Percentiles rank a stretch among this genome's conserved stretches.
Conservation (phyloP, 495 filamentous ascomycete species). For the Penicillium lagena region DNA sequence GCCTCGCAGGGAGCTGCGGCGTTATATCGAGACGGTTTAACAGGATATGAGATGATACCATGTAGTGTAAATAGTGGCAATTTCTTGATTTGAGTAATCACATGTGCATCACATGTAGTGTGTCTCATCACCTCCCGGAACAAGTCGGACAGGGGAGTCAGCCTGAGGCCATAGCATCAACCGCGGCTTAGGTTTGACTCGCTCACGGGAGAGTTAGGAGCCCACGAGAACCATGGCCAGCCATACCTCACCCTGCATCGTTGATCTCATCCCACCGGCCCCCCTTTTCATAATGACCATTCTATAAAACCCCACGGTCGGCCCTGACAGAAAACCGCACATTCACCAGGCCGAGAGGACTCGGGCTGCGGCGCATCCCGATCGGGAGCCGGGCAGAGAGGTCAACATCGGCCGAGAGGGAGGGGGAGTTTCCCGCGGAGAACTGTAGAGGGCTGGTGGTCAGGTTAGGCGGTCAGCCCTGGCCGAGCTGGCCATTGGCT, state of each 20-base stretch:
- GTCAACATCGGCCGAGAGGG: slow-evolving; percentile 28
- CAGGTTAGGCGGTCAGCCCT: slow-evolving; percentile 1
- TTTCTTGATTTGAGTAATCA: not conserved
- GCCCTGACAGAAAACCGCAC: not conserved
- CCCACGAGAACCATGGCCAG: not conserved
- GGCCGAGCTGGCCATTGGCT: not conserved
- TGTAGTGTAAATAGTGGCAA: too few relatives aligned
- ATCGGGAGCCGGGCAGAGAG: slow-evolving; percentile 8
- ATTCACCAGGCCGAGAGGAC: slow-evolving; percentile 7
- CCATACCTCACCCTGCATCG: too few relatives aligned
- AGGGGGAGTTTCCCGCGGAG: slow-evolving; percentile 25
- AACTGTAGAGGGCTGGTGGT: slow-evolving; percentile 13
- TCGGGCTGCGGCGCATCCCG: slow-evolving; percentile 23
- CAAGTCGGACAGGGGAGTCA: slow-evolving; percentile 1
- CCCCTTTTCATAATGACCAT: too few relatives aligned
- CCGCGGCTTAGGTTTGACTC: not conserved
- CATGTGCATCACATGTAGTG: slow-evolving; percentile 5
- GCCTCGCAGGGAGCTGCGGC: slow-evolving; percentile 37
- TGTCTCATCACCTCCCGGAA: slow-evolving; percentile 1
- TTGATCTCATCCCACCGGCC: too few relatives aligned
- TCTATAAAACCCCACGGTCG: too few relatives aligned
- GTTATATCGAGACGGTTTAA: slow-evolving; percentile 46
- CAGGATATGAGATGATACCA: not conserved
- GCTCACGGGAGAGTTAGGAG: slow-evolving; percentile 14
- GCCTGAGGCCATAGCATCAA: not conserved